These are phyloP conservation scores for Leccinum olivaceopallidum DNA, from an alignment of 768 basidiomycete species.

Conservation along the genomic window DNA sequence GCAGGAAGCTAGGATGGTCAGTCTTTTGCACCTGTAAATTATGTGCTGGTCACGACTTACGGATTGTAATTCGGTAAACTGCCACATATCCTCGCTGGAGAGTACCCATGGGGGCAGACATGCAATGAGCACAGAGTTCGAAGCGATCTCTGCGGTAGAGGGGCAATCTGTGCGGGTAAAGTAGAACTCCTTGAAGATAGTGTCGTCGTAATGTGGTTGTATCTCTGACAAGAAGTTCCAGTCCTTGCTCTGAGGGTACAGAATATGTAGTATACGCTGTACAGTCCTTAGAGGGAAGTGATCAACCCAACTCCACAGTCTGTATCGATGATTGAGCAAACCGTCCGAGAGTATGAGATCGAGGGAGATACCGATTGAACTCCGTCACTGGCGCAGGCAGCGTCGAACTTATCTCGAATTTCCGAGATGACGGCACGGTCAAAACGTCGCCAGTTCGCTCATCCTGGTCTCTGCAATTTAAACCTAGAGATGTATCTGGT, in stretches of 20 bases:
- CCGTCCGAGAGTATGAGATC: background rate
- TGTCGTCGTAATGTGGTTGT: constrained; percentile 36
- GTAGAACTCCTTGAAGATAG: constrained; percentile 46
- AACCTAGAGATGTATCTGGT: constrained; percentile 30
- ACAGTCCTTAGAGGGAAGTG: constrained; percentile 35
- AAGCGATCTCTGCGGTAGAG: constrained; percentile 28
- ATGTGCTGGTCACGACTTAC: constrained; percentile 13
- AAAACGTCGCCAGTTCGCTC: constrained; percentile 28
- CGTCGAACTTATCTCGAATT: constrained; percentile 27
- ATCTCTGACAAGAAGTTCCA: constrained; percentile 44
- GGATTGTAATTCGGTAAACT: constrained; percentile 46
- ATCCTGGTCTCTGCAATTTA: constrained; percentile 27
- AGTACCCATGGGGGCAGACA: constrained; percentile 64
- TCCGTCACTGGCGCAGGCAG: constrained; percentile 34
- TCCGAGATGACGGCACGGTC: constrained; percentile 34
- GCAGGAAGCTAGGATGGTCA: constrained; percentile 26
- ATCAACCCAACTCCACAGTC: constrained; percentile 34
- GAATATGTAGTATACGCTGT: constrained; percentile 43
- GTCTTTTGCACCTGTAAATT: background rate
- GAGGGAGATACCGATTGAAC: constrained; percentile 29
- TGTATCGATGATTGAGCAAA: constrained; percentile 10
- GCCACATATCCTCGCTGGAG: constrained; percentile 51
- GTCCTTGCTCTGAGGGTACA: constrained; percentile 41
- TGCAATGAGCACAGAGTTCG: constrained; percentile 47
- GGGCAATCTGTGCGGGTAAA: constrained; percentile 36